A percentile compares a stretch with the other conserved stretches of the same genome.
phyloP scores from a whole-genome alignment of 768 basidiomycete species.

The Lyophyllum decastes region DNA sequence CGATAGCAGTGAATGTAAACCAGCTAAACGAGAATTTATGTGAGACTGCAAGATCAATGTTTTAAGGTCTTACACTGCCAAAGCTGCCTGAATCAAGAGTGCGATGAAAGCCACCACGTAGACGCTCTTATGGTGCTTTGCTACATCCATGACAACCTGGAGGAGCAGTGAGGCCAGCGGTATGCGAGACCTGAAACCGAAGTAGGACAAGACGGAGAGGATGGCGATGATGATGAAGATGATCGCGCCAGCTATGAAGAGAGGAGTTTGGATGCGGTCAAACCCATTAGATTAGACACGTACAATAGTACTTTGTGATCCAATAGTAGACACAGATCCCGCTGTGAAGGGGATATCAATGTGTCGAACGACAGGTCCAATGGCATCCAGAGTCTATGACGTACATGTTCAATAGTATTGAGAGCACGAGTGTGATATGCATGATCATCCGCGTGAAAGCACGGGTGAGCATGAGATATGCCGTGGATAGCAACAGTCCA shows the following conservation, averaged over 20 bases:
- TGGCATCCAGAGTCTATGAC: conserved; percentile 23
- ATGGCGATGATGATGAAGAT: conserved; percentile 82
- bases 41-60: background rate
- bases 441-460: conserved; percentile 74
- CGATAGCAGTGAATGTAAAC: conserved; percentile 78
- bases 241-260: conserved; percentile 68
- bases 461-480: conserved; percentile 72
- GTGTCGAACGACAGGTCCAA: background rate
- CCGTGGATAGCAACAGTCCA: conserved; percentile 62
- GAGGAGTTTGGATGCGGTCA: background rate
- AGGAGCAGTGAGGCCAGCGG: conserved; percentile 78
- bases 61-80: conserved; percentile 58
- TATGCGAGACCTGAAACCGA: conserved; percentile 69
- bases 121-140: conserved; percentile 70
- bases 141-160: conserved; percentile 80
- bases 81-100: conserved; percentile 67
- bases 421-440: conserved; percentile 71
- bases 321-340: conserved; percentile 78
- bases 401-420: conserved; percentile 65
- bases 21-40: conserved; percentile 42
- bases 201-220: conserved; percentile 75
- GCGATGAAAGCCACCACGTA: conserved; percentile 72
- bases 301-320: conserved; percentile 70
- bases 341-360: conserved; percentile 34
- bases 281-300: conserved; percentile 21